Evolutionary conservation across 2,329 filamentous ascomycete species (phyloP), one percentile per base, ranked within the genome.

Genomic region (Cytospora paraplurivora): DNA sequence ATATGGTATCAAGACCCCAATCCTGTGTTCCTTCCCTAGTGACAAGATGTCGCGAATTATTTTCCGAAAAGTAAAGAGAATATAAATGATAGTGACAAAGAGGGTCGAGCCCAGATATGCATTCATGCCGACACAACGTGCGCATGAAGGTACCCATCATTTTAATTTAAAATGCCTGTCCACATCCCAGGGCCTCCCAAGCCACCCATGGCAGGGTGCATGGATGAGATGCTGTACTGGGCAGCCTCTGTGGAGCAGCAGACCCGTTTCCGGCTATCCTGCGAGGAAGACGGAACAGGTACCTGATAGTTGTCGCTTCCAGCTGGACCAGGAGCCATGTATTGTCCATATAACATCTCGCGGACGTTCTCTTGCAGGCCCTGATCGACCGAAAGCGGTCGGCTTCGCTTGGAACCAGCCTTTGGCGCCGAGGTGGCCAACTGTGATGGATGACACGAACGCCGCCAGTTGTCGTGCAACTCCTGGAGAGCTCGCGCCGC

Each of bases 331-430:
- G 78, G 72, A 47, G 76, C 56, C 67, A 66, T 59, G 67, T 76
- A 74, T 58, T 71, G 71, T 38, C 72, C 76, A 52, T 76, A 76
- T 34, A 91, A 77, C 69, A 90, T 79, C 59, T 87, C 83, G 60
- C 88, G 85, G 12, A 91, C 88, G 64, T 88, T 88, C 65, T 89
- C 85, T 71, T 90, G 88, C 10, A 88, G 77, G n/a, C 79, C 76
- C 63, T 80, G 77, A 63, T 90, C 87, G 62, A 84, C 79, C 15
- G 86, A 88, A 8, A 77, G 70, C 15, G 85, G 81, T 57, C 87
- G 80, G 70, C 82, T 84, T 68, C 88, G 83, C 79, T 90, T 90
- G 64, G 77, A 76, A 32, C 80, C 80, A 34, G 71, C 74, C 56
- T 72, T 76, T 35, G 72, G 69, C n/a, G 69, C 70, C 17, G 76